Evolutionary conservation across 192 early-diverging fungal genomes (phyloP).

Genomic region (Backusella tuberculispora): DNA sequence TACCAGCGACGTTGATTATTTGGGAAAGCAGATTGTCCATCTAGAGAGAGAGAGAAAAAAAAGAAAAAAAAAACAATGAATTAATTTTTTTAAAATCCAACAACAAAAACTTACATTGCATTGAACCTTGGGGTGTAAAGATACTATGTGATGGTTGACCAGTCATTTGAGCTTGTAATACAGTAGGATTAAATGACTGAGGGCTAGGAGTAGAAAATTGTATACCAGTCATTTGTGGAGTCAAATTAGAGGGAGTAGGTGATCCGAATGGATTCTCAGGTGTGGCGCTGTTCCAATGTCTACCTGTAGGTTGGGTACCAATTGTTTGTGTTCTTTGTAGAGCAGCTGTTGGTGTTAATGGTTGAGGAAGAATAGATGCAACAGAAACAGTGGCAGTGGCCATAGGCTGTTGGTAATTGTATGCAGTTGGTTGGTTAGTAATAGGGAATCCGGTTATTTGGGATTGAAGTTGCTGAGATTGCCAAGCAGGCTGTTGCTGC

Average conservation of each 20-base stretch:
- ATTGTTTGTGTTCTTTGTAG: constrained; percentile 26
- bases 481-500: constrained; percentile 21
- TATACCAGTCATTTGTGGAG: constrained; percentile 34
- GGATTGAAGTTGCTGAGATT: constrained; percentile 36
- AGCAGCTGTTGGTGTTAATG: constrained; percentile 35
- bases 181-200: constrained; percentile 23
- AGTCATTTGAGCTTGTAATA: constrained; percentile 18
- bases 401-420: neutral
- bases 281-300: constrained; percentile 46
- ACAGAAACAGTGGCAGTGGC: constrained; percentile 27
- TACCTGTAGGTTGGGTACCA: constrained; percentile 46
- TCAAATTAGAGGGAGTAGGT: constrained; percentile 18
- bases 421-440: neutral
- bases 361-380: constrained; percentile 24
- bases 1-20: constrained; percentile 27
- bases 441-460: constrained; percentile 36
- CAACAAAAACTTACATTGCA: constrained; percentile 36
- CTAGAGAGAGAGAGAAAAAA: constrained; percentile 3
- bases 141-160: constrained; percentile 15
- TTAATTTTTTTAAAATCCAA: too few relatives aligned
- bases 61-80: neutral
- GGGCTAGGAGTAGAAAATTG: constrained; percentile 40
- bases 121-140: constrained; percentile 36
- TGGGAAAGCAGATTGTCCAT: constrained; percentile 33
- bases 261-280: constrained; percentile 46